Evolutionary conservation across 2,329 filamentous ascomycete species (phyloP).

Genomic region (Alternaria sp.): DNA sequence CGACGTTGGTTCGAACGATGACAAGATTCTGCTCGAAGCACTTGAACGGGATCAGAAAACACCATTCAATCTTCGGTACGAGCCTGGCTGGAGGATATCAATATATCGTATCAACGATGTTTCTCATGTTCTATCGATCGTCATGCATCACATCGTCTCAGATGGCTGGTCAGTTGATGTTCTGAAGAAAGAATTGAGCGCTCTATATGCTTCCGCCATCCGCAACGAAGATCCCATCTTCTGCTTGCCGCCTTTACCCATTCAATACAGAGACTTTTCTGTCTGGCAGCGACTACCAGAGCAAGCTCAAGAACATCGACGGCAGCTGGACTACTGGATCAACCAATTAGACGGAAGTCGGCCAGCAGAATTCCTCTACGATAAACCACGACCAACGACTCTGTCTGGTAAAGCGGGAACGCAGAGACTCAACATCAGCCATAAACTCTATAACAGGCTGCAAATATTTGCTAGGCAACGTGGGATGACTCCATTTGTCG

Average conservation of each 20-base stretch:
- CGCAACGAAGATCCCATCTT: neutral
- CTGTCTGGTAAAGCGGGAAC: neutral
- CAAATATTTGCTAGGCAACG: neutral
- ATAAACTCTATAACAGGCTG: neutral
- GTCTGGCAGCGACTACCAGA: neutral
- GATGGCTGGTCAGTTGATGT: constrained; percentile 21
- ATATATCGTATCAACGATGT: neutral
- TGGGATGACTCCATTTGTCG: too few species aligned
- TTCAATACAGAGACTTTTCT: constrained; percentile 10
- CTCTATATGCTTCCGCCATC: neutral
- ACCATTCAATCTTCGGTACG: neutral
- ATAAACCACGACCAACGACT: constrained; percentile 1
- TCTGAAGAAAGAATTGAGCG: neutral
- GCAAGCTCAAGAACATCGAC: neutral
- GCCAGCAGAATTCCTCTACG: constrained; percentile 4
- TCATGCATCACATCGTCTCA: constrained; percentile 21
- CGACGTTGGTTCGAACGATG: too few species aligned
- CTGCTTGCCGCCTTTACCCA: neutral
- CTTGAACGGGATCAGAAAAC: neutral
- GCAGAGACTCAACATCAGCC: neutral
- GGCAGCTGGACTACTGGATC: constrained; percentile 6
- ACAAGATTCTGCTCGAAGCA: too few species aligned
- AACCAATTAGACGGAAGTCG: neutral
- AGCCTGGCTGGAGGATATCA: constrained; percentile 5
- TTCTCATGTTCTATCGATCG: constrained; percentile 14